Percentiles rank a stretch among this genome's conserved stretches.
These are phyloP conservation scores for Fusarium sororula DNA, from an alignment of 2,329 filamentous ascomycete genomes.

Conservation along the genomic window DNA sequence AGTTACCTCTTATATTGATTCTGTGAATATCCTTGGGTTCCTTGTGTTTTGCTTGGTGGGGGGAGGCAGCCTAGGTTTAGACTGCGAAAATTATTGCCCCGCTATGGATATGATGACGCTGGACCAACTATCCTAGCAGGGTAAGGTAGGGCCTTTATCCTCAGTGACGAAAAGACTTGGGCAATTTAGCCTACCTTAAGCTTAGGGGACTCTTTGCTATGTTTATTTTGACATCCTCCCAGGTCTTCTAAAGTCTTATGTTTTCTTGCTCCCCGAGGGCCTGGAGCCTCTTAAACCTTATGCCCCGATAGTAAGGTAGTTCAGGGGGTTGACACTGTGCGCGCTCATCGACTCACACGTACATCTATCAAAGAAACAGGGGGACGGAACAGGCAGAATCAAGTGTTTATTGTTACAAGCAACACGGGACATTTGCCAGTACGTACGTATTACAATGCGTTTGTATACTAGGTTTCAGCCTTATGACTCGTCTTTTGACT, in stretches of 20 bases:
- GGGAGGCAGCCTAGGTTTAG: slow-evolving; percentile 33
- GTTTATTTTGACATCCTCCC: neutral
- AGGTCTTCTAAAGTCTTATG: neutral
- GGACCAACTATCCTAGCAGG: slow-evolving; percentile 1
- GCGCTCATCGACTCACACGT: neutral
- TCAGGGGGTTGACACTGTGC: slow-evolving; percentile 21
- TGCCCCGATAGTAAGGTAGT: slow-evolving; percentile 24
- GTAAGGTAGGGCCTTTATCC: neutral
- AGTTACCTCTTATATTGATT: slow-evolving; percentile 25
- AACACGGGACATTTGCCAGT: neutral
- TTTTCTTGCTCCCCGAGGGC: neutral
- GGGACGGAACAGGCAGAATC: slow-evolving; percentile 6
- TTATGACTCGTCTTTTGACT: neutral
- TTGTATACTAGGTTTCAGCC: neutral
- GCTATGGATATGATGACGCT: slow-evolving; percentile 48
- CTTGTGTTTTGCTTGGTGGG: slow-evolving; percentile 36
- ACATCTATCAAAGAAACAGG: neutral
- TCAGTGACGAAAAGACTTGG: neutral
- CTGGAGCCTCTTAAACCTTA: neutral
- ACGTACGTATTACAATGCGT: neutral
- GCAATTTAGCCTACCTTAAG: neutral
- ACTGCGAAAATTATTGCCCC: slow-evolving; percentile 54
- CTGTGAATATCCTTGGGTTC: slow-evolving; percentile 26
- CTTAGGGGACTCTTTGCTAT: neutral
- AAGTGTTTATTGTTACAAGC: neutral